phyloP scores from a whole-genome alignment of 257 asterid genomes.

The Gynochthodes officinalis region DNA sequence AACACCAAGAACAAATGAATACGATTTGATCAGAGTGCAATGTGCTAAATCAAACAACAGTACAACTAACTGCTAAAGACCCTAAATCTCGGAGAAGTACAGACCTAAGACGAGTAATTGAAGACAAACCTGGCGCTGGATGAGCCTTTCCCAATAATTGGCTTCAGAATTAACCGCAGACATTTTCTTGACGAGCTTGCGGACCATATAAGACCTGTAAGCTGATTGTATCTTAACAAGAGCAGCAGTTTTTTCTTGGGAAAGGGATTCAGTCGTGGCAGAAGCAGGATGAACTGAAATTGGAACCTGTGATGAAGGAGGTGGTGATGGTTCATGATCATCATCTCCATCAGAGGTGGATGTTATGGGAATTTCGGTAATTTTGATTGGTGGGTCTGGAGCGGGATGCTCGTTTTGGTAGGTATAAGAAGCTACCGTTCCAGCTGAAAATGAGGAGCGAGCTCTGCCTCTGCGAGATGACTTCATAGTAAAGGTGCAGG shows the following conservation, averaged over 20 bases:
- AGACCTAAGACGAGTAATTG: background rate
- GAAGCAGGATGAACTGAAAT: too few relatives aligned
- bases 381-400: constrained; percentile 26
- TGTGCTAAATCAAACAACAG: too few relatives aligned
- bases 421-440: constrained; percentile 34
- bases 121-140: constrained; percentile 75
- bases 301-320: background rate
- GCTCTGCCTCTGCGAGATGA: constrained; percentile 26
- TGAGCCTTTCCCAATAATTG: constrained; percentile 55
- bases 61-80: background rate
- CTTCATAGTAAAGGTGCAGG: constrained; percentile 28
- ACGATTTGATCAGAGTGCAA: too few relatives aligned
- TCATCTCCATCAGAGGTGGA: constrained; percentile 22
- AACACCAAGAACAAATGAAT: too few relatives aligned
- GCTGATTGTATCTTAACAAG: constrained; percentile 70
- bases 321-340: background rate
- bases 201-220: constrained; percentile 60
- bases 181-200: constrained; percentile 59
- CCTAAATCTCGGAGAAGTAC: background rate
- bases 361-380: constrained; percentile 33
- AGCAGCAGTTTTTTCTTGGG: constrained; percentile 42
- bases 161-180: constrained; percentile 76
- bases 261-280: constrained; percentile 15
- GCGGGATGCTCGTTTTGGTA: constrained; percentile 36
- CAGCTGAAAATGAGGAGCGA: constrained; percentile 27